Base-by-base conservation (phyloP, 2,329 filamentous ascomycete genomes). In the Leptographium procerum region DNA sequence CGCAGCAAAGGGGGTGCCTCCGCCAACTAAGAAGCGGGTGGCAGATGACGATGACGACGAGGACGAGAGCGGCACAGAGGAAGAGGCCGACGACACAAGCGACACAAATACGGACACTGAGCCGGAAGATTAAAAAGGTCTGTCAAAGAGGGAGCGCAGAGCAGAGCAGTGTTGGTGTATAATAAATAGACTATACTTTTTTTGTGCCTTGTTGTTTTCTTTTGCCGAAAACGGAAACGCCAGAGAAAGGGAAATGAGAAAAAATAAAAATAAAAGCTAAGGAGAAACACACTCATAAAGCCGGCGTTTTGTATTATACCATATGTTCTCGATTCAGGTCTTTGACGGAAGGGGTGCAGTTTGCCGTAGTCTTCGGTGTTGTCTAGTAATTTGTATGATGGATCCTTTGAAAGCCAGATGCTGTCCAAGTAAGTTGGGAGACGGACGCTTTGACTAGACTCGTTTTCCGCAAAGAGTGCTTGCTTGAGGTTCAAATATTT, bases 1-100 rank as follows among this genome's bases (percentile, higher is more conserved):
- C 62, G 87, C 87, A 14, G 82, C 95, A 61, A 95, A 94, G 76
- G 86, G 85, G 14, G 87, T 83, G 36, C 75, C 81, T 45, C 72
- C 81, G 9, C 69, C 74, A 33, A 68, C 75, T 69, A 77, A 77
- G 69, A 80, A 77, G 68, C 75, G 73, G 65, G 69, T 71, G 59
- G 72, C 68, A 29, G 71, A 75, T 52, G 81, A 82, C 2, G 76
- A 78, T 6, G 83, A 87, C 52, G 85, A 82, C 11, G 86, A 89
- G 56, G 90, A 91, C 26, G 90, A 95, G 75, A 95, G 89, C 62
- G 87, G 89, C 63, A 90, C 86, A 19, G 89, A 95, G 61, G 86
- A 86, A 60, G 85, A 87, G 66, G 82, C 77, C 14, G 78, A 80
- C 33, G 82, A 85, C 69, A 85, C 83, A 40, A 86, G 83, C 66